Evolutionary conservation across 768 basidiomycete genomes (phyloP).

Genomic region (Leccinum imitatum): DNA sequence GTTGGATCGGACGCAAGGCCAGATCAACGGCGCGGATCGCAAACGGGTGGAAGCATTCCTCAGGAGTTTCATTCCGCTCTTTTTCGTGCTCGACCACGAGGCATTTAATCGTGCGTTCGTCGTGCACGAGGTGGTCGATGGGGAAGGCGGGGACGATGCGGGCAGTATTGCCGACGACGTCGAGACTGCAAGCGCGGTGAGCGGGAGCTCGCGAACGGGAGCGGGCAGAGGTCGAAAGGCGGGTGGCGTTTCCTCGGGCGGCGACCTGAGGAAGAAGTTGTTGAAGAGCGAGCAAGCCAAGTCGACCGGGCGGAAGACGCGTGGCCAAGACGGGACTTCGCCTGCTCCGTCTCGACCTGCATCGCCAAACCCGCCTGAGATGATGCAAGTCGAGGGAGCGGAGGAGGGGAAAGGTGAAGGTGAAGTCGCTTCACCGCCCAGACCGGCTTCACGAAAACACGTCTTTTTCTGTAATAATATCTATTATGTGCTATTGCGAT

Average conservation of each 20-base stretch:
- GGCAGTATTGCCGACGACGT: constrained; percentile 37
- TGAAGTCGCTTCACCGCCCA: constrained; percentile 23
- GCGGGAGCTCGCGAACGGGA: constrained; percentile 30
- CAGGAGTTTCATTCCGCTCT: constrained; percentile 70
- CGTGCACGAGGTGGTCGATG: constrained; percentile 60
- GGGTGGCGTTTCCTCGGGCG: constrained; percentile 42
- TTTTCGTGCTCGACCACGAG: constrained; percentile 72
- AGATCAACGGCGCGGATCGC: constrained; percentile 69
- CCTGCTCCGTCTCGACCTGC: constrained; percentile 60
- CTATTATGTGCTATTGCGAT: constrained; percentile 81
- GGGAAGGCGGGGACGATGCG: constrained; percentile 53
- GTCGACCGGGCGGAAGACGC: constrained; percentile 58
- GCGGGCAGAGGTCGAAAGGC: constrained; percentile 43
- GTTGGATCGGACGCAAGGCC: constrained; percentile 83
- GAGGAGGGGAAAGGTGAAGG: constrained; percentile 30
- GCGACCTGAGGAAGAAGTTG: constrained; percentile 76
- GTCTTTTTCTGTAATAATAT: constrained; percentile 89
- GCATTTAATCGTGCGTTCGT: constrained; percentile 71
- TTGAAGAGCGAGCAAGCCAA: constrained; percentile 84
- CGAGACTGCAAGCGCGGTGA: constrained; percentile 34
- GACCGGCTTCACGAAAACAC: constrained; percentile 42
- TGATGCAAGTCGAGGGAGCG: constrained; percentile 32
- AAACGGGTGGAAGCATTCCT: constrained; percentile 82
- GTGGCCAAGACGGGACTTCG: constrained; percentile 50
- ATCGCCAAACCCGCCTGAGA: constrained; percentile 57